Conservation (phyloP, 2,329 filamentous ascomycete genomes). For the Pseudophaeomoniella oleicola region DNA sequence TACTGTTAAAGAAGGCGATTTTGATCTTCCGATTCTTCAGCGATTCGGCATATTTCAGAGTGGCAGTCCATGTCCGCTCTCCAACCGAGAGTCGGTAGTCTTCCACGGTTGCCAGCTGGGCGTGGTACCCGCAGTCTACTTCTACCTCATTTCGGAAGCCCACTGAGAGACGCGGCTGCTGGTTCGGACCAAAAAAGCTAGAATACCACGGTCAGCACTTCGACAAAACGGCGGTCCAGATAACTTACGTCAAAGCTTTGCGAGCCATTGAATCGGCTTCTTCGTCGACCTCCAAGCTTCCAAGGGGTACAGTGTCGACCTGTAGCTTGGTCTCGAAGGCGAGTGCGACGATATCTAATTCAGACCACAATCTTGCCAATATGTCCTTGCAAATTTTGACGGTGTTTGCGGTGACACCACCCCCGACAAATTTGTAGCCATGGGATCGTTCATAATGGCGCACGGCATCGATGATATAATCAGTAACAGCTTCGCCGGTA, state of each 20-base stretch:
- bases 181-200: slow-evolving; percentile 58
- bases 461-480: slow-evolving; percentile 45
- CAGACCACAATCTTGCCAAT: slow-evolving; percentile 58
- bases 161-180: slow-evolving; percentile 52
- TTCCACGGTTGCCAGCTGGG: slow-evolving; percentile 41
- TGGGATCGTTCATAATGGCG: slow-evolving; percentile 49
- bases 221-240: too few species aligned
- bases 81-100: slow-evolving; percentile 49
- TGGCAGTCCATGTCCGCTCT: slow-evolving; percentile 48
- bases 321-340: slow-evolving; percentile 33
- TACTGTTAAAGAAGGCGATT: slow-evolving; percentile 67
- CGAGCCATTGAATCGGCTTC: slow-evolving; percentile 69
- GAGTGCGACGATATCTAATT: slow-evolving; percentile 62
- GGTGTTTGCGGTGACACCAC: slow-evolving; percentile 50
- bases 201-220: too few species aligned
- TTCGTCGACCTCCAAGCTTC: slow-evolving; percentile 47
- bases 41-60: slow-evolving; percentile 46
- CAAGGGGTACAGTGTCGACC: slow-evolving; percentile 35
- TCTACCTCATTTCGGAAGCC: slow-evolving; percentile 55
- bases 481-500: slow-evolving; percentile 33
- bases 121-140: slow-evolving; percentile 52
- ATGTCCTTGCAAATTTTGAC: slow-evolving; percentile 48
- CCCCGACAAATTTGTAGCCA: slow-evolving; percentile 55
- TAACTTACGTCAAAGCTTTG: slow-evolving; percentile 56
- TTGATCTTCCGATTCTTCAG: slow-evolving; percentile 50